Conservation (phyloP, 768 basidiomycete genomes). For the Calocybe indica region DNA sequence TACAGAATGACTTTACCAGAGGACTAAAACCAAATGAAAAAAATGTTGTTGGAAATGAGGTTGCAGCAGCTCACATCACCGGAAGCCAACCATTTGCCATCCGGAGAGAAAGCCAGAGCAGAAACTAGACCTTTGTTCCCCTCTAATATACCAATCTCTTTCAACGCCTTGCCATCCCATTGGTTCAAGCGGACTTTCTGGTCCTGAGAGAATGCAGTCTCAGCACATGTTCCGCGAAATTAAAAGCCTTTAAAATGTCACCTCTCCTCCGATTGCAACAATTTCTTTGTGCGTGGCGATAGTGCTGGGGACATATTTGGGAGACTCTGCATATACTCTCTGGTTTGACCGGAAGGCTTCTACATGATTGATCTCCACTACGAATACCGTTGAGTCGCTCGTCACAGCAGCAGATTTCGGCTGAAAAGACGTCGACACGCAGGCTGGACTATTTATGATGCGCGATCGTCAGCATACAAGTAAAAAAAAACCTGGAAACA, state of each 20-base stretch:
- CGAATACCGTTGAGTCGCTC: conserved; percentile 59
- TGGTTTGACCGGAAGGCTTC: conserved; percentile 72
- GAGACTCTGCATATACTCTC: conserved; percentile 48
- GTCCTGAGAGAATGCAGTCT: conserved; percentile 38
- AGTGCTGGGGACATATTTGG: conserved; percentile 47
- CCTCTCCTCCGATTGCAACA: conserved; percentile 76
- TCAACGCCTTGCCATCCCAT: conserved; percentile 64
- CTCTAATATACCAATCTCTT: conserved; percentile 50
- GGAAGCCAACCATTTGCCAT: conserved; percentile 68
- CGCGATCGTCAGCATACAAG: neutral
- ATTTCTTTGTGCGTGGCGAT: conserved; percentile 45
- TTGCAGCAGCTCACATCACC: conserved; percentile 67
- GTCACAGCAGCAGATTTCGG: conserved; percentile 61
- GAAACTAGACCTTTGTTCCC: conserved; percentile 68
- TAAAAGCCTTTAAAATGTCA: conserved; percentile 15
- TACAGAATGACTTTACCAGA: conserved; percentile 78
- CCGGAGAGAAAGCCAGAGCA: conserved; percentile 73
- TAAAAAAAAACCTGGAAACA: neutral
- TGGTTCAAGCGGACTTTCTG: conserved; percentile 67
- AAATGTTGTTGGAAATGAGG: neutral
- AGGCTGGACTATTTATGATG: conserved; percentile 37
- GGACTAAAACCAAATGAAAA: conserved; percentile 39
- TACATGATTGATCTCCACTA: conserved; percentile 49
- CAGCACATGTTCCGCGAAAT: neutral
- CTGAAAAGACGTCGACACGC: conserved; percentile 50